Conservation (phyloP, 2,329 filamentous ascomycete genomes). For the Pyrenophora teres region DNA sequence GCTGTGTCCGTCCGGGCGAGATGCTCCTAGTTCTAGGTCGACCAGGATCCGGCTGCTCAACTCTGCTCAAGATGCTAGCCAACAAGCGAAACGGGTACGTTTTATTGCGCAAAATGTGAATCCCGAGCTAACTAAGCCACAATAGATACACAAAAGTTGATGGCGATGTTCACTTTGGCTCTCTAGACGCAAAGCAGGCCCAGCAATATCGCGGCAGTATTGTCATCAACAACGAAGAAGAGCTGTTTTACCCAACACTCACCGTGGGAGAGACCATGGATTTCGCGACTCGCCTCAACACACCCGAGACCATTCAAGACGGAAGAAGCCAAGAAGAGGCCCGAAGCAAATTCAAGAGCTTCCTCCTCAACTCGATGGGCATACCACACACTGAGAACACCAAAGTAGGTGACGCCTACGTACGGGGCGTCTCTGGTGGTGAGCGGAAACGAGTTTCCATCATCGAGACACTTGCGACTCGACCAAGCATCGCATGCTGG, state of each 20-base stretch:
- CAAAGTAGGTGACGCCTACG: slow-evolving; percentile 69
- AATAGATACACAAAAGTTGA: slow-evolving; percentile 65
- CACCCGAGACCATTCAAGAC: slow-evolving; percentile 60
- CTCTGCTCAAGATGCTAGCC: slow-evolving; percentile 70
- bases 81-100: slow-evolving; percentile 60
- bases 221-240: slow-evolving; percentile 64
- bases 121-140: not conserved
- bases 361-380: slow-evolving; percentile 54
- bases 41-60: slow-evolving; percentile 55
- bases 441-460: slow-evolving; percentile 73
- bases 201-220: slow-evolving; percentile 79
- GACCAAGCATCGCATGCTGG: slow-evolving; percentile 60
- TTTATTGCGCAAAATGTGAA: slow-evolving; percentile 32
- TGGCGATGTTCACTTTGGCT: slow-evolving; percentile 52
- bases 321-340: slow-evolving; percentile 54
- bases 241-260: slow-evolving; percentile 58
- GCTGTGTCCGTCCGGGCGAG: slow-evolving; percentile 69
- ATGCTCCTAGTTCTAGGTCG: slow-evolving; percentile 74
- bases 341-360: slow-evolving; percentile 56
- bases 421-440: slow-evolving; percentile 70
- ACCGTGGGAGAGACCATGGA: slow-evolving; percentile 59
- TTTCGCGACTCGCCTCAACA: slow-evolving; percentile 62
- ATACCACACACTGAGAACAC: slow-evolving; percentile 64
- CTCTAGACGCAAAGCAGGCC: slow-evolving; percentile 73
- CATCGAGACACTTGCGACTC: slow-evolving; percentile 64